Evolutionary conservation across 306 rosid species (phyloP), one percentile per base, ranked within the genome.

Genomic region (Prunus salicina): DNA sequence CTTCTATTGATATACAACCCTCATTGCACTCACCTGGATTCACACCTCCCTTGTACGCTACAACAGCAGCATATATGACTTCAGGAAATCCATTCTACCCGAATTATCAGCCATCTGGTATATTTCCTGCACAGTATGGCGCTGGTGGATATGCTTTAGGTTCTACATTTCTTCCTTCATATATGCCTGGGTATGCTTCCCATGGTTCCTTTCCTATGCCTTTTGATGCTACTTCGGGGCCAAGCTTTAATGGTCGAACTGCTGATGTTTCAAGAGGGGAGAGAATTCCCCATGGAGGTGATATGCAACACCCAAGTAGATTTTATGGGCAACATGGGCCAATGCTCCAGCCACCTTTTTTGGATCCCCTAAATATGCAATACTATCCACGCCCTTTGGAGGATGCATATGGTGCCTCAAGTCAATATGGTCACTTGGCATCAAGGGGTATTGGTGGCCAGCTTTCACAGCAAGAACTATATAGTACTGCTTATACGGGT

Each of bases 241-340:
- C 78, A 60, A 83, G 77, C 71, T 76, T 81, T 46, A 84, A 64
- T 73, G 75, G 83, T 83, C 88, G 73, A 70, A 76, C 83, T 75
- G 65, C 78, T 76, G 77, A 82, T 77, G 73, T 79, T 83, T 73
- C 81, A 73, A 71, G 78, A 16, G 77, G 84, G 47, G 88, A 83
- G 32, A 76, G 88, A 45, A 50, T 77, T 80, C 81, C 81, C 61
- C 58, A 57, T 51, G 87, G 70, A 43, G 67, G 81, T 30, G 89
- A 87, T 77, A 50, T 72, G 69, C 88, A 76, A 47, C 82, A 79
- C 58, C 80, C n/a, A 49, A 81, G 75, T 75, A 90, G 87, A 76
- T 77, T 81, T 45, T 82, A 81, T 84, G 87, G 87, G 55, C 90
- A 86, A 68, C 82, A 72, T 72, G 91, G 84, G 47, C 84, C 81